These are phyloP conservation scores for Xylaria sp. DNA, from an alignment of 2,329 filamentous ascomycete genomes.

Conservation along the genomic window DNA sequence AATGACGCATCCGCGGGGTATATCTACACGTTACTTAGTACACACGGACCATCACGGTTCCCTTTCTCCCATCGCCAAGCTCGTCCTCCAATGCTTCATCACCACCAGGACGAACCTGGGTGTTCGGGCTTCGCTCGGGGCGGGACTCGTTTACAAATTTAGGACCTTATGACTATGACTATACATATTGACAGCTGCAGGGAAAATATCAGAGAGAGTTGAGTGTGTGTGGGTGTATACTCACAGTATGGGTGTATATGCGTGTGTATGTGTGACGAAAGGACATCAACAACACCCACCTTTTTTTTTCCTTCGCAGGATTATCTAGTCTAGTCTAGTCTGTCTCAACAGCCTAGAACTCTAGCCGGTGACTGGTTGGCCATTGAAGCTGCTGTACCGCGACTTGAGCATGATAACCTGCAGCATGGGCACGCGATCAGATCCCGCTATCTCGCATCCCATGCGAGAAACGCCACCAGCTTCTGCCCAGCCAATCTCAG, in stretches of 20 bases:
- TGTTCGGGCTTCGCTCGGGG: too few relatives aligned
- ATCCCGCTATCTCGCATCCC: slow-evolving; percentile 16
- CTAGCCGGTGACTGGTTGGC: slow-evolving; percentile 4
- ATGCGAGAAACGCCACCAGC: slow-evolving; percentile 12
- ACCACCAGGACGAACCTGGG: too few relatives aligned
- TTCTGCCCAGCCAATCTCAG: slow-evolving; percentile 14
- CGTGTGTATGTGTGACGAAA: slow-evolving; percentile 4
- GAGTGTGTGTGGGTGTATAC: too few relatives aligned
- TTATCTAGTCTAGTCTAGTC: background rate
- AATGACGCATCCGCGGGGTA: background rate
- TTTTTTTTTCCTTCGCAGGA: background rate
- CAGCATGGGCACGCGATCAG: slow-evolving; percentile 26
- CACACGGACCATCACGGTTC: background rate
- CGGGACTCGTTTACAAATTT: too few relatives aligned
- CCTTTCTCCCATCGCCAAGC: background rate
- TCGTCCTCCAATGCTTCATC: too few relatives aligned
- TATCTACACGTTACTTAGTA: background rate
- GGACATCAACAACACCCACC: slow-evolving; percentile 13
- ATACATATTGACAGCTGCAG: background rate
- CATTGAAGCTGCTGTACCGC: slow-evolving; percentile 4
- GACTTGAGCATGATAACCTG: slow-evolving; percentile 16
- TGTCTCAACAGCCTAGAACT: background rate
- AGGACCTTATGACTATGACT: background rate
- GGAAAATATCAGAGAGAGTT: background rate
- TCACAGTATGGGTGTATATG: too few relatives aligned